Evolutionary conservation across 129 eudicot species (phyloP).

Genomic region (Flaveria robusta): DNA sequence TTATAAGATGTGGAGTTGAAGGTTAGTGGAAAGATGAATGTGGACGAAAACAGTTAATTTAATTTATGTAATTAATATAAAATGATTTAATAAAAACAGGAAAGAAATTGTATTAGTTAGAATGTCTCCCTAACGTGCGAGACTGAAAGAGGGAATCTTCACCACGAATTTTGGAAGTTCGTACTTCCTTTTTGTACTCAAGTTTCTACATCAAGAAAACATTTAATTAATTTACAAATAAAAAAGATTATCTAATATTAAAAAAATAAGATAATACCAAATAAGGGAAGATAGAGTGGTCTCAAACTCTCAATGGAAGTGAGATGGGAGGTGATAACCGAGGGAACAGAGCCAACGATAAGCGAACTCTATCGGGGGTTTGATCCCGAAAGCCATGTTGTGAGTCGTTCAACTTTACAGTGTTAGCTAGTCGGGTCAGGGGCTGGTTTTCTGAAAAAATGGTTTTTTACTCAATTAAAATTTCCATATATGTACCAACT

Average conservation of each 20-base stretch:
- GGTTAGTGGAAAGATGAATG: slow-evolving; percentile 34
- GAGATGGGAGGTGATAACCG: too few species aligned
- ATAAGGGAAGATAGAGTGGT: too few species aligned
- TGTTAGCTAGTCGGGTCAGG: too few species aligned
- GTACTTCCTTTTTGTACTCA: slow-evolving; percentile 32
- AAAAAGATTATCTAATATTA: not conserved
- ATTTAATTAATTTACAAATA: not conserved
- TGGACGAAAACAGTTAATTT: not conserved
- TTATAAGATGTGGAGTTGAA: slow-evolving; percentile 8
- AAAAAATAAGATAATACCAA: too few species aligned
- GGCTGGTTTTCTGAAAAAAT: too few species aligned
- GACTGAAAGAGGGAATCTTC: slow-evolving; percentile 29
- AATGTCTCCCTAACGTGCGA: slow-evolving; percentile 36
- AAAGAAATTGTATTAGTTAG: not conserved
- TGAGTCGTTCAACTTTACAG: too few species aligned
- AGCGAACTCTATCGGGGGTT: too few species aligned
- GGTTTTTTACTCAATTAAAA: too few species aligned
- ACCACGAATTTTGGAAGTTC: slow-evolving; percentile 30
- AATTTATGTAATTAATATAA: not conserved
- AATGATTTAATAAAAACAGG: not conserved
- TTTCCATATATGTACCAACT: too few species aligned
- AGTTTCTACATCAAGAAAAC: slow-evolving; percentile 4
- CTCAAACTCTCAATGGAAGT: too few species aligned
- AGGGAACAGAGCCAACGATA: too few species aligned
- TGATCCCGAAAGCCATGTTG: too few species aligned